Percentiles rank a stretch among this genome's conserved stretches.
Conservation (phyloP, 768 basidiomycete genomes). For the Boletus rufocinnamomeus region DNA sequence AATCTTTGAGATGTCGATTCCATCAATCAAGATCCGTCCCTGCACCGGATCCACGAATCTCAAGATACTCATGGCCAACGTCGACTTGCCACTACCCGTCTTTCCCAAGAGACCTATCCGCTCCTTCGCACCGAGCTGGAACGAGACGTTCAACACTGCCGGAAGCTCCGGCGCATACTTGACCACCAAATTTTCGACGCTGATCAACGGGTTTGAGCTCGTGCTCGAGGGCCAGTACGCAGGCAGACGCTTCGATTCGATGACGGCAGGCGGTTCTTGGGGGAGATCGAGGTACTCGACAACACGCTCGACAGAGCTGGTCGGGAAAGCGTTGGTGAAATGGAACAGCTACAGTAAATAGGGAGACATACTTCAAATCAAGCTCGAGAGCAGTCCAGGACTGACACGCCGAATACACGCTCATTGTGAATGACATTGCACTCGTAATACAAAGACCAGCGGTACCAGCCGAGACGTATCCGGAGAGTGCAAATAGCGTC, state of each 20-base stretch:
- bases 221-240: slow-evolving; percentile 91
- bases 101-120: slow-evolving; percentile 80
- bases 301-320: slow-evolving; percentile 85
- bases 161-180: slow-evolving; percentile 87
- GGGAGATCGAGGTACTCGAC: slow-evolving; percentile 90
- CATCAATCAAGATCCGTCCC: slow-evolving; percentile 82
- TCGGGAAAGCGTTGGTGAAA: slow-evolving; percentile 7
- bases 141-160: slow-evolving; percentile 75
- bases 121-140: slow-evolving; percentile 68
- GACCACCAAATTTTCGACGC: slow-evolving; percentile 73
- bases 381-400: slow-evolving; percentile 63
- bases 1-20: slow-evolving; percentile 84
- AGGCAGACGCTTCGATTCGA: slow-evolving; percentile 75
- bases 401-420: slow-evolving; percentile 53
- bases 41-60: slow-evolving; percentile 79
- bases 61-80: slow-evolving; percentile 82
- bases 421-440: slow-evolving; percentile 60
- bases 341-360: neutral
- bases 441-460: slow-evolving; percentile 79
- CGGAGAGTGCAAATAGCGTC: slow-evolving; percentile 72
- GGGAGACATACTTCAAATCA: slow-evolving; percentile 64
- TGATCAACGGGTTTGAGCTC: slow-evolving; percentile 56
- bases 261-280: slow-evolving; percentile 78
- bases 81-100: slow-evolving; percentile 82
- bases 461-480: slow-evolving; percentile 56